Conservation (phyloP, 1,284 basidiomycete genomes). For the Schizophyllum commune region DNA sequence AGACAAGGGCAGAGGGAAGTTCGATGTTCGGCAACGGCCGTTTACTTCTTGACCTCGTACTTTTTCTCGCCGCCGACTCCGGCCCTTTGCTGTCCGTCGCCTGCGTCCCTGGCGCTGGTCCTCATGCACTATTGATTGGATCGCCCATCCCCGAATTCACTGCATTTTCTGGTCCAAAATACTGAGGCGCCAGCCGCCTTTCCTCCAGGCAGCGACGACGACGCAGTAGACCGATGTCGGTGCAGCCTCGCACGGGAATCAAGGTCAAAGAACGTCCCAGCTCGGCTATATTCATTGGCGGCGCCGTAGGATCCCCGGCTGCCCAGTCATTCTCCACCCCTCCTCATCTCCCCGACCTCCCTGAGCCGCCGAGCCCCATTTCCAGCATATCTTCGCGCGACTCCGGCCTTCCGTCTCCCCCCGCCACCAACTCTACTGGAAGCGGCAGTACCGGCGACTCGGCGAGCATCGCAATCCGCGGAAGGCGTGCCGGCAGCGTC, state of each 20-base stretch:
- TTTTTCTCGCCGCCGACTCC: not conserved
- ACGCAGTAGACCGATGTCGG: not conserved
- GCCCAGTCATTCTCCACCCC: slow-evolving; percentile 18
- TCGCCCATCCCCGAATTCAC: not conserved
- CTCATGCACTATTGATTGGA: not conserved
- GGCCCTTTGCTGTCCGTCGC: not conserved
- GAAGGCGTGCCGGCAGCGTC: slow-evolving; percentile 11
- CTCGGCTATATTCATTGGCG: slow-evolving; percentile 29
- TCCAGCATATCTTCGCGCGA: slow-evolving; percentile 33
- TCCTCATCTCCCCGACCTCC: slow-evolving; percentile 49
- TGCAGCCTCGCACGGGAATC: not conserved
- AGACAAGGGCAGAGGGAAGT: too few relatives aligned
- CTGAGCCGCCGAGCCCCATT: slow-evolving; percentile 59
- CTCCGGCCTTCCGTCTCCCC: slow-evolving; percentile 69
- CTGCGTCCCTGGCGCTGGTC: not conserved
- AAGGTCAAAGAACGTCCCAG: not conserved
- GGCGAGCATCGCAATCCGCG: slow-evolving; percentile 40
- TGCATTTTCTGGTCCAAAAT: not conserved
- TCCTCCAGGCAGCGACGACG: not conserved
- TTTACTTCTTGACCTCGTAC: slow-evolving; percentile 1
- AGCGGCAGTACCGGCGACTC: slow-evolving; percentile 66
- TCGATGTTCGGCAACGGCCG: not conserved
- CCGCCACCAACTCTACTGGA: slow-evolving; percentile 73
- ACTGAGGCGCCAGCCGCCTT: not conserved
- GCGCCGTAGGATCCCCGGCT: slow-evolving; percentile 18